These are phyloP conservation scores for Geotrichum siamense DNA, from an alignment of 1,139 yeast genomes.

Conservation along the genomic window DNA sequence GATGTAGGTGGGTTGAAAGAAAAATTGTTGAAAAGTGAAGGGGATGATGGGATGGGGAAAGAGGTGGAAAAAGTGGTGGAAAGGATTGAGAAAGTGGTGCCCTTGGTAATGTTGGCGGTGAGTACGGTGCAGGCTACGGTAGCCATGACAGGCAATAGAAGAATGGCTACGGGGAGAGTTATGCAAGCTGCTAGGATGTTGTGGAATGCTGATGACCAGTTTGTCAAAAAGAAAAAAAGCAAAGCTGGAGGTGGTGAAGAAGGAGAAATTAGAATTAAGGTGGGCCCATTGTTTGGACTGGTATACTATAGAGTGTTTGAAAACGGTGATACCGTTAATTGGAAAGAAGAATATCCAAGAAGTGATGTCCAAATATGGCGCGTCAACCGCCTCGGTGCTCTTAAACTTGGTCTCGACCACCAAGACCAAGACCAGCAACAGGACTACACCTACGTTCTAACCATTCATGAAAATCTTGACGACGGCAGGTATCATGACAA, in stretches of 20 bases:
- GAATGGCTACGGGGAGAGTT: constrained; percentile 52
- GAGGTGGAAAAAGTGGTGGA: constrained; percentile 2
- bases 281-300: constrained; percentile 58
- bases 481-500: constrained; percentile 72
- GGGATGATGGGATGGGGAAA: constrained; percentile 20
- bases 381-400: constrained; percentile 19
- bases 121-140: constrained; percentile 44
- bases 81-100: constrained; percentile 65
- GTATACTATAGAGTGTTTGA: constrained; percentile 61
- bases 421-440: constrained; percentile 17
- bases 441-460: constrained; percentile 42
- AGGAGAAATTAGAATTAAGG: constrained; percentile 26
- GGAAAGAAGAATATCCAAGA: constrained; percentile 71
- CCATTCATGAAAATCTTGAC: constrained; percentile 52
- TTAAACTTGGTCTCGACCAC: constrained; percentile 6
- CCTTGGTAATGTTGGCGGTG: constrained; percentile 62
- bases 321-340: constrained; percentile 40
- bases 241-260: constrained; percentile 10
- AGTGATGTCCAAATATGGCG: constrained; percentile 44
- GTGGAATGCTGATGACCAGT: constrained; percentile 36
- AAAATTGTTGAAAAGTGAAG: constrained; percentile 49
- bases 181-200: constrained; percentile 56
- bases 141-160: background rate
- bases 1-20: no score
- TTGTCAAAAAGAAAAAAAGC: constrained; percentile 1